Conservation (phyloP, 2,329 filamentous ascomycete species). For the Stachybotrys chlorohalonatus region DNA sequence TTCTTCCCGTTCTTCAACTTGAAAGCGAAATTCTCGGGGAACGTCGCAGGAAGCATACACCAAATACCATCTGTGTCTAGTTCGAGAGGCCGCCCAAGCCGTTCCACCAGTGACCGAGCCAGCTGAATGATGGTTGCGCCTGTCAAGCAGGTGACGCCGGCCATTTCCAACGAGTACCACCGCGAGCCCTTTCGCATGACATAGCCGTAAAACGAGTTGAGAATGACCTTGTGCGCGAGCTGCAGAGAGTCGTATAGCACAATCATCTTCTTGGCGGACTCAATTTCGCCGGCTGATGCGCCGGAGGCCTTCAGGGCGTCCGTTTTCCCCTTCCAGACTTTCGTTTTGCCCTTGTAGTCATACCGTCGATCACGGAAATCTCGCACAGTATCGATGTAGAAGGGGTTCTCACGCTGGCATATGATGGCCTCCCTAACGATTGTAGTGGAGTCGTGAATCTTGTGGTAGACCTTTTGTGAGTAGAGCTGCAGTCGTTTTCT, state of each 20-base stretch:
- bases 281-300: conserved; percentile 66
- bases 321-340: conserved; percentile 97
- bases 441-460: conserved; percentile 90
- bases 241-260: conserved; percentile 92
- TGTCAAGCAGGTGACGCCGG: conserved; percentile 93
- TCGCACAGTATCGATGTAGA: conserved; percentile 94
- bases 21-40: conserved; percentile 94
- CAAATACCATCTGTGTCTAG: conserved; percentile 98
- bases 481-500: conserved; percentile 86
- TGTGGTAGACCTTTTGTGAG: conserved; percentile 98
- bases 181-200: conserved; percentile 98
- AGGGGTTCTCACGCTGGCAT: conserved; percentile 94
- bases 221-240: conserved; percentile 94
- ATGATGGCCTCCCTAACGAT: conserved; percentile 95
- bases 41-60: conserved; percentile 96
- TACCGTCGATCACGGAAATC: conserved; percentile 96
- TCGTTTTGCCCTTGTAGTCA: conserved; percentile 96
- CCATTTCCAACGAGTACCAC: conserved; percentile 99
- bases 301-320: conserved; percentile 77
- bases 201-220: conserved; percentile 98
- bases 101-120: conserved; percentile 85
- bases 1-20: conserved; percentile 96
- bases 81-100: conserved; percentile 85
- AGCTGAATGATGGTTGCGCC: conserved; percentile 96
- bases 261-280: conserved; percentile 98